Conservation (phyloP, 257 asterid genomes). For the Solanum commersonii region DNA sequence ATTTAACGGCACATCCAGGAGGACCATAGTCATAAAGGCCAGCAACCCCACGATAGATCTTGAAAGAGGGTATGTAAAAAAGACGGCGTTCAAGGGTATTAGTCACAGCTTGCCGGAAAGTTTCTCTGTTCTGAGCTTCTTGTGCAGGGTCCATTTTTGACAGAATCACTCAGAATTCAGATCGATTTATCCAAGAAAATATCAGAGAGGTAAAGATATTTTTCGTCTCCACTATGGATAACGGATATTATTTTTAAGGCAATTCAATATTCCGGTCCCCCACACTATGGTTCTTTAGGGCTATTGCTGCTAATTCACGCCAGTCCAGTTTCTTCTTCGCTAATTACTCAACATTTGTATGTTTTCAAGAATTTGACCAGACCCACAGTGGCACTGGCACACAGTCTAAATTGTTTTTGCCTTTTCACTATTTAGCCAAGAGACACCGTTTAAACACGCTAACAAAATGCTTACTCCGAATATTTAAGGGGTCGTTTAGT, state of each 20-base stretch:
- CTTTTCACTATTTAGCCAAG: neutral
- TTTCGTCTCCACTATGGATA: neutral
- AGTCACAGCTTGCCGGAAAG: constrained; percentile 57
- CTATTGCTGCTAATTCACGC: neutral
- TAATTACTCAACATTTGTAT: neutral
- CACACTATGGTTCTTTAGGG: neutral
- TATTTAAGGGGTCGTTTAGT: neutral
- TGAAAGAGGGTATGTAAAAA: constrained; percentile 76
- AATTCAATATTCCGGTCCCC: neutral
- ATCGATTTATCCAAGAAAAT: neutral
- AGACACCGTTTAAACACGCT: neutral
- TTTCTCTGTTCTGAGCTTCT: constrained; percentile 24
- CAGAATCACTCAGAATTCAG: neutral
- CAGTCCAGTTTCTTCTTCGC: neutral
- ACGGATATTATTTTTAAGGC: neutral
- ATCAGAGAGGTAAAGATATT: neutral
- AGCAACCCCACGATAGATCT: constrained; percentile 82
- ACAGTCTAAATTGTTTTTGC: neutral
- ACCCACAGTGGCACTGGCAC: neutral
- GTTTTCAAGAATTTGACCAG: neutral
- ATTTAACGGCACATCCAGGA: constrained; percentile 78
- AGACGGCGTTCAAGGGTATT: constrained; percentile 77
- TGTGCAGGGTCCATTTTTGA: neutral
- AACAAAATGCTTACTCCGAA: neutral
- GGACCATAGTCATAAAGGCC: constrained; percentile 89